Evolutionary conservation across 306 rosid genomes (phyloP), one percentile per base, ranked within the genome.

Genomic region (Cicer yamashitae): DNA sequence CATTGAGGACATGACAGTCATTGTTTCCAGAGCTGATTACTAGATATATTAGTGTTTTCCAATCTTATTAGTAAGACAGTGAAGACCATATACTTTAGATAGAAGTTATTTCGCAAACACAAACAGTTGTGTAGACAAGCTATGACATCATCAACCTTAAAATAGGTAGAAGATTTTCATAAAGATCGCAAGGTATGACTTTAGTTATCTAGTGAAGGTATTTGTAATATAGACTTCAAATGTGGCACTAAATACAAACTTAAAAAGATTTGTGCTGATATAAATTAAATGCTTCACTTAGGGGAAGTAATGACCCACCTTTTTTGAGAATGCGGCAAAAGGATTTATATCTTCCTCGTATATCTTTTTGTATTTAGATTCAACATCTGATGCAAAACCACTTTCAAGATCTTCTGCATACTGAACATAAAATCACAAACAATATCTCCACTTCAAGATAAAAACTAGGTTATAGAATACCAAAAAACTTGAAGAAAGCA

Each of bases 291-390:
- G 17, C 44, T 56, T 63, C 64, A 81, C 45, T 68, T 73, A 34
- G 58, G 25, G 10, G 20, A 30, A 83, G 62, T 70, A 18, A 60
- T 13, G 10, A 20, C 67, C 56, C 67, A 94, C 99, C 96, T 92
- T 94, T 85, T 86, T 94, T 0, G 99, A 92, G 94, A 94, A 94
- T 73, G 99, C 99, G 45, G 99, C 99, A 86, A 94, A 92, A 71
- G 97, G 99, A 88, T 92, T 94, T 79, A 92, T 94, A 70, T 94
- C 99, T 53, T 94, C 99, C 86, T 94, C 99, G 1, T 94, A 94
- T 78, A 94, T 94, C 84, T 94, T 94, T 83, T 92, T 94, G 90
- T 94, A 92, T 89, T 94, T 94, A 9, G 96, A 92, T 88, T 94
- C 99, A 82, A 94, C 96, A 59, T 94, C 99, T 22, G 97, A 94